Base-by-base conservation (phyloP, 441 rosid species). In the Gossypium aridum region DNA sequence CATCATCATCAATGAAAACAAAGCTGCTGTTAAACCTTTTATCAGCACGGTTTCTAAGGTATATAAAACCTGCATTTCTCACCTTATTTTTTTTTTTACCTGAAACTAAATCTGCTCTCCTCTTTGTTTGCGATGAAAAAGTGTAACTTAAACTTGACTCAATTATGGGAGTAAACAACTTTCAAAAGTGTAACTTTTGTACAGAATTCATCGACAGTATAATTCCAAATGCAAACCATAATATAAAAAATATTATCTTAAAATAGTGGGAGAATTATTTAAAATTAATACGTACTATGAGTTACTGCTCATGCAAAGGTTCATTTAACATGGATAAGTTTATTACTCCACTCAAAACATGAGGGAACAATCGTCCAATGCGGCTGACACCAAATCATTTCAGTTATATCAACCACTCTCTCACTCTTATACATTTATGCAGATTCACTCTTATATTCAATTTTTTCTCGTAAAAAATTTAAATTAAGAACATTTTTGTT, bases 321-420 rank as follows among this genome's bases (percentile, higher is more conserved):
- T 55, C 72, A 69, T 69, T 69, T 69, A 69, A 69, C 45, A 7
- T 25, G 2, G 45, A 25, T 69, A 51, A 51, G 72, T 25, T 69
- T 26, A 26, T 56, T 7, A 37, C 10, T 37, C 45, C 45, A 37
- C 45, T 37, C 45, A 37, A 37, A 37, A 37, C 45, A 7, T 37
- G 12, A 37, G 45, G 45, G 45, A 37, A 37, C 10, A 7, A 37
- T 7, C 45, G 7, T 7, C 43, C 43, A 34, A 34, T 34, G 43
- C 9, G 43, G 43, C 9, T 34, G 43, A 34, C 43, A 34, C 43
- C 43, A 34, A 34, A 34, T 34, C 43, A 34, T 34, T 34, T 34
- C 43, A 3, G 43, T 34, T 34, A 34, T 34, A 34, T 34, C 43
- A 7, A 7, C 43, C 43, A 34, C 9, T 34, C 43, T 34, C 9